Evolutionary conservation across 257 asterid species (phyloP), one percentile per base, ranked within the genome.

Genomic region (Solanum chilense): DNA sequence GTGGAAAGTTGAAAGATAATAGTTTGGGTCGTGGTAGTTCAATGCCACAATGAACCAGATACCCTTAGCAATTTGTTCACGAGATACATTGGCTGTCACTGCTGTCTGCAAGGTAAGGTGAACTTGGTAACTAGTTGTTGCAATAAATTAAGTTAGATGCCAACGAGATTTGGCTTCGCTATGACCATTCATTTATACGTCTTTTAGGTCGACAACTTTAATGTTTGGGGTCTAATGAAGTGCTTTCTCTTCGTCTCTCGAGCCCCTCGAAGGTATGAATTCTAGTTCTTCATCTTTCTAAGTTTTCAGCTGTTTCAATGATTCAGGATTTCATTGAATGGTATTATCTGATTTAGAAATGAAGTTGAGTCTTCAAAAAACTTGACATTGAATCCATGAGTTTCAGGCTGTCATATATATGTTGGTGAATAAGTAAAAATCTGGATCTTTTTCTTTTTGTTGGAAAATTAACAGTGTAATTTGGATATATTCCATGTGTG

Each of bases 1-100:
- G 89, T 60, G 92, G 94, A 89, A 92, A 90, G 85, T 68, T 87
- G 27, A 88, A 89, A 86, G 89, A 77, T 68, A 86, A 49, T 25
- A 86, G 60, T 33, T 80, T 69, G 20, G 83, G 88, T 41, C 62
- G 86, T 87, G 89, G 88, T 73, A 89, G 87, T 89, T 81, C 92
- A 52, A 33, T 11, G 69, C 85, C 85, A 8, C 69, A 49, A 81
- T 81, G 85, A 81, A 49, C 69, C 20, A 49, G 45, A 81, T 49
- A 29, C 44, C 85, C 85, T 47, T 47, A 16, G 85, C 42, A 78
- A 45, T 9, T 45, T 47, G 42, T 80, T 47, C 44, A 47, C 39
- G 20, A 80, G 68, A 47, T 78, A 27, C 21, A 27, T 78, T 27
- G 84, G 66, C 39, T 45, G 14, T 45, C 27, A 45, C 44, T 80